A percentile compares a stretch with the other conserved stretches of the same genome.
phyloP scores from a whole-genome alignment of 306 rosid species.

The Pyrus communis region DNA sequence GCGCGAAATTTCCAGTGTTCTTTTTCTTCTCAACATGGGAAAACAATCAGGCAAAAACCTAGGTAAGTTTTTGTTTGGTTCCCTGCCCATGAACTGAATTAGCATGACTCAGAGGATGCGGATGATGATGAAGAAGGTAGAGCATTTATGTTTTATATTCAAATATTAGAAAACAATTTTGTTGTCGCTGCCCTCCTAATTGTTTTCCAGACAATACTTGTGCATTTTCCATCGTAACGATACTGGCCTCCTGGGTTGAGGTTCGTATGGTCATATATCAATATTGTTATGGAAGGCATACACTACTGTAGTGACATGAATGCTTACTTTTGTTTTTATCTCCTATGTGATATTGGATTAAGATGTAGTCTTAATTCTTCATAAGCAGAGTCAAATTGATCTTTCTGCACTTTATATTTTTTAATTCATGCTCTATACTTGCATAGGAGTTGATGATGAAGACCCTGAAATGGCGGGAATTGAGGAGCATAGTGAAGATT shows the following conservation, averaged over 20 bases:
- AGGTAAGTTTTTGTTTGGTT: neutral
- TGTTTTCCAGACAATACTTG: neutral
- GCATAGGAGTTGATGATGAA: slow-evolving; percentile 36
- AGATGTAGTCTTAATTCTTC: neutral
- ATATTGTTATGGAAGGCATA: neutral
- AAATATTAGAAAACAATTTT: neutral
- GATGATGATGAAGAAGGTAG: slow-evolving; percentile 43
- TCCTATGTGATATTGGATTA: neutral
- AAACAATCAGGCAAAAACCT: slow-evolving; percentile 2
- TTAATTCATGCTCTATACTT: slow-evolving; percentile 1
- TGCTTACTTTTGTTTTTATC: neutral
- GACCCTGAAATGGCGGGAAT: slow-evolving; percentile 19
- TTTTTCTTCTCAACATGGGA: neutral
- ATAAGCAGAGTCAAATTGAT: neutral
- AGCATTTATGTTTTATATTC: neutral
- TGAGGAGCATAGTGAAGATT: slow-evolving; percentile 23
- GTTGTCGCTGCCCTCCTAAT: neutral
- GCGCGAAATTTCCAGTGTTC: neutral
- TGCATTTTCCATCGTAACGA: neutral
- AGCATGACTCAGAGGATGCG: slow-evolving; percentile 16
- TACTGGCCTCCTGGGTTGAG: neutral
- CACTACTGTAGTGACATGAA: neutral
- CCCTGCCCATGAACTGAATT: neutral
- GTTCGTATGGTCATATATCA: neutral
- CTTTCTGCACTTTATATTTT: neutral